Evolutionary conservation across 179 eudicot genomes (phyloP), one percentile per base, ranked within the genome.

Genomic region (Beta corolliflora): DNA sequence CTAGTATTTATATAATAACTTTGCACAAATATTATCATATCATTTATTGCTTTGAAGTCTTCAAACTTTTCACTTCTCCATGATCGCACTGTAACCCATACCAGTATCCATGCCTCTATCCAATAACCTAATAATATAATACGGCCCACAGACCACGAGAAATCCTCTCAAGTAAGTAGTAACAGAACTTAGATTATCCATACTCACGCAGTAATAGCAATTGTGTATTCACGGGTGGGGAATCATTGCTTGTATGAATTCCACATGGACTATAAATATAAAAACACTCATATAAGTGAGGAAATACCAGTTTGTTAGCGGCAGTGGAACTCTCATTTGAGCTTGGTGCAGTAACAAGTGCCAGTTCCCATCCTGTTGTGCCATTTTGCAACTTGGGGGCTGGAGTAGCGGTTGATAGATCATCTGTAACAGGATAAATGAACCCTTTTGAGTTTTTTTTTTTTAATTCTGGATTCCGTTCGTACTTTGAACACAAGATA

Each of bases 301-400:
- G 11, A 77, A 77, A 21, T 94, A 94, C 99, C 98, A 94, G 87
- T 83, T 91, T 91, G 87, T 84, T 92, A 68, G 91, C 81, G 59
- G 93, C 80, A 44, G 91, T 83, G 58, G 90, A 81, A 73, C 84
- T 87, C 85, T 91, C 97, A 78, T 88, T 92, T 46, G 94, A 89
- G 89, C 93, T 92, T 46, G 99, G 98, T 79, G 98, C 93, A 79
- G 97, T 90, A 54, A 94, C 97, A 80, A 94, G 97, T 77, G 99
- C 99, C 84, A 97, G 79, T 85, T 97, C 99, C 97, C 99, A 97
- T 81, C 99, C 98, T n/a, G 94, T 84, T 63, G 91, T 69, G 80
- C 98, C 96, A 84, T 90, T 94, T 68, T 89, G 82, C 65, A 89
- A 85, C 85, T 79, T 86, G 76, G 87, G 75, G 54, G 92, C 80